These are phyloP conservation scores for Aurantiochytrium sp. DNA, from an alignment of 108 stramenopile genomes.

Conservation along the genomic window DNA sequence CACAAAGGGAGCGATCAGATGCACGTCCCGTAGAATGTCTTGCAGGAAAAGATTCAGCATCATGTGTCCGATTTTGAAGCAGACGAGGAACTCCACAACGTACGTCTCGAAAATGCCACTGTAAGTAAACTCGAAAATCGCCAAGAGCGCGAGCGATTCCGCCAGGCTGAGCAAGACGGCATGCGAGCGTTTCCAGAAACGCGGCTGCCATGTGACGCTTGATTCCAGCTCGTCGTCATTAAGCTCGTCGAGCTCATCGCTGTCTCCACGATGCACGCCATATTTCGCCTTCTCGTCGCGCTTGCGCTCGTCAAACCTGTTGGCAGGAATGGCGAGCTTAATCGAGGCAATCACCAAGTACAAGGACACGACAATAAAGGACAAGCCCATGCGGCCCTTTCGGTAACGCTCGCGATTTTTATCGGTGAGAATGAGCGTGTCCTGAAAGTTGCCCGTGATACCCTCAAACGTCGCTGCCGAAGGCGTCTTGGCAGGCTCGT, in stretches of 20 bases:
- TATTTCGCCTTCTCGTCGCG: neutral
- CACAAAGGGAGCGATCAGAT: constrained; percentile 60
- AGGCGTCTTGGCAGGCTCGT: neutral
- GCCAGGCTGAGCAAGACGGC: constrained; percentile 33
- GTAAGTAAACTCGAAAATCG: constrained; percentile 65
- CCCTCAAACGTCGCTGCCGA: constrained; percentile 45
- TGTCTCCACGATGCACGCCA: neutral
- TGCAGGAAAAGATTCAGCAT: constrained; percentile 52
- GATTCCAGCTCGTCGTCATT: constrained; percentile 17
- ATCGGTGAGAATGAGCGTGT: constrained; percentile 38
- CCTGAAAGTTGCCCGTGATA: constrained; percentile 52
- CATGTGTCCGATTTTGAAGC: constrained; percentile 60
- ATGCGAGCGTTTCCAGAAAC: constrained; percentile 65
- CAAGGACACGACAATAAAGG: constrained; percentile 52
- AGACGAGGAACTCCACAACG: constrained; percentile 55
- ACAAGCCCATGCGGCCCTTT: constrained; percentile 59
- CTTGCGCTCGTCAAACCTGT: constrained; percentile 22
- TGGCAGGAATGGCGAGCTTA: constrained; percentile 42
- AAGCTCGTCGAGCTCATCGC: neutral
- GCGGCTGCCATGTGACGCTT: constrained; percentile 35
- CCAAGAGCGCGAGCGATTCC: neutral
- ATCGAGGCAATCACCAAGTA: constrained; percentile 43
- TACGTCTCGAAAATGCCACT: constrained; percentile 53
- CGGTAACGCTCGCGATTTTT: constrained; percentile 46
- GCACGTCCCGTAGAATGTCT: constrained; percentile 47